A percentile compares a stretch with the other conserved stretches of the same genome.
These are phyloP conservation scores for Amphicarpaea edgeworthii DNA, from an alignment of 306 rosid species.

Conservation along the genomic window DNA sequence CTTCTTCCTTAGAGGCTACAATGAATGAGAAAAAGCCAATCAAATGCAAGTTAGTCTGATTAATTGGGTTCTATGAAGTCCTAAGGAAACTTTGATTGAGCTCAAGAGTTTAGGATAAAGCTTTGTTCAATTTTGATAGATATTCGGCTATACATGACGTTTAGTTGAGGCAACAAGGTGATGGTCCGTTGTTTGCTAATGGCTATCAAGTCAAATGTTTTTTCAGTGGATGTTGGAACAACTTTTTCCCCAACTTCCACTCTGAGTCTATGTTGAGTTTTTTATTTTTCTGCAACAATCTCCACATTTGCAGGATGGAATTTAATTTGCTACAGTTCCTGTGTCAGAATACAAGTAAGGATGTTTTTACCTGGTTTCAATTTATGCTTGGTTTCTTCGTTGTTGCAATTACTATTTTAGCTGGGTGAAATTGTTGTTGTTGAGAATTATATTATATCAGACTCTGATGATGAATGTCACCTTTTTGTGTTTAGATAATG, in stretches of 20 bases:
- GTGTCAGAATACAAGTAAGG: conserved; percentile 71
- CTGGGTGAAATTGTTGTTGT: conserved; percentile 28
- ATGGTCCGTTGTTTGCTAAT: conserved; percentile 8
- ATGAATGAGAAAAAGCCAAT: not conserved
- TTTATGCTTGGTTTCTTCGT: conserved; percentile 38
- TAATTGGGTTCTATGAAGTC: not conserved
- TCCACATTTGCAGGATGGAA: conserved; percentile 75
- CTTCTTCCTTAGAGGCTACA: not conserved
- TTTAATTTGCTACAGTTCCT: conserved; percentile 67
- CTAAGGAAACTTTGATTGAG: not conserved
- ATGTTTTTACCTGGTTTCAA: conserved; percentile 50
- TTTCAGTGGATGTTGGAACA: conserved; percentile 35
- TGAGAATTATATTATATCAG: conserved; percentile 29
- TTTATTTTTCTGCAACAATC: conserved; percentile 42
- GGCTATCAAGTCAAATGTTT: not conserved
- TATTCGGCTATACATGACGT: conserved; percentile 26
- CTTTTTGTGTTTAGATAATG: conserved; percentile 54
- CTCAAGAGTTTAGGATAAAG: not conserved
- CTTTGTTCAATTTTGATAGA: conserved; percentile 15
- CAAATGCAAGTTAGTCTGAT: conserved; percentile 1
- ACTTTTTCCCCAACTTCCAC: conserved; percentile 24
- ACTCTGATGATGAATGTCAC: conserved; percentile 45
- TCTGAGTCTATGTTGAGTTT: conserved; percentile 30
- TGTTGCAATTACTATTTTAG: conserved; percentile 22
- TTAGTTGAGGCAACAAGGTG: conserved; percentile 34